Conservation (phyloP, 2,329 filamentous ascomycete species). For the Fusarium nanum region DNA sequence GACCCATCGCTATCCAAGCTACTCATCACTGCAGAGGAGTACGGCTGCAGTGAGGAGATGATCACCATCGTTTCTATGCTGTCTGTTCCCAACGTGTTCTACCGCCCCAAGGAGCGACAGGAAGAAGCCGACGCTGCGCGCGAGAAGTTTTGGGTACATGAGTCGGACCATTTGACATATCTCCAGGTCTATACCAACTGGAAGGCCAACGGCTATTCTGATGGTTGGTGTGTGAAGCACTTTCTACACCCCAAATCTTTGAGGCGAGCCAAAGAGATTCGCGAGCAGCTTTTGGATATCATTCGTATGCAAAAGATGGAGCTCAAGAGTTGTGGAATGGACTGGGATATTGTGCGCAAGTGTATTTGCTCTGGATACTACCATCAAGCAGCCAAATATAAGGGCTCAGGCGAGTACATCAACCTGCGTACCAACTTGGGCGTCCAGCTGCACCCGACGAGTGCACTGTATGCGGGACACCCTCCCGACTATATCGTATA, state of each 20-base stretch:
- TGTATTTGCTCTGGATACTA: slow-evolving; percentile 99
- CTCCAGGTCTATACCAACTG: slow-evolving; percentile 96
- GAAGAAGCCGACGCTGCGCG: slow-evolving; percentile 95
- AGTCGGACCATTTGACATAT: slow-evolving; percentile 95
- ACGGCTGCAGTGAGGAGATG: slow-evolving; percentile 97
- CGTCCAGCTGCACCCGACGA: slow-evolving; percentile 94
- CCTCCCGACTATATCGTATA: slow-evolving; percentile 98
- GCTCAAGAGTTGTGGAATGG: slow-evolving; percentile 88
- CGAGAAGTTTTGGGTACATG: slow-evolving; percentile 98
- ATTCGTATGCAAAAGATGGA: slow-evolving; percentile 94
- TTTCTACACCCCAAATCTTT: slow-evolving; percentile 97
- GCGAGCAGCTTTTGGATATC: slow-evolving; percentile 92
- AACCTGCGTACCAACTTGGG: slow-evolving; percentile 95
- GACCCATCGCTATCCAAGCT: slow-evolving; percentile 95
- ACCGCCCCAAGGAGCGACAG: slow-evolving; percentile 93
- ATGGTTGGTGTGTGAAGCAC: slow-evolving; percentile 92
- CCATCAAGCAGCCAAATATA: slow-evolving; percentile 95
- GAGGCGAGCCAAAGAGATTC: slow-evolving; percentile 90
- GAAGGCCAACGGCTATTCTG: slow-evolving; percentile 89
- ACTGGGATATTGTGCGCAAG: slow-evolving; percentile 95
- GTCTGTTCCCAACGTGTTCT: slow-evolving; percentile 95
- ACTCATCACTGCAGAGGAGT: slow-evolving; percentile 89
- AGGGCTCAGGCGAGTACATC: slow-evolving; percentile 96
- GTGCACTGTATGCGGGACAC: slow-evolving; percentile 92
- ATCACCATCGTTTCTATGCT: slow-evolving; percentile 98